A percentile compares a stretch with the other conserved stretches of the same genome.
These are phyloP conservation scores for Malania oleifera DNA, from an alignment of 164 flowering plant species.

Conservation along the genomic window DNA sequence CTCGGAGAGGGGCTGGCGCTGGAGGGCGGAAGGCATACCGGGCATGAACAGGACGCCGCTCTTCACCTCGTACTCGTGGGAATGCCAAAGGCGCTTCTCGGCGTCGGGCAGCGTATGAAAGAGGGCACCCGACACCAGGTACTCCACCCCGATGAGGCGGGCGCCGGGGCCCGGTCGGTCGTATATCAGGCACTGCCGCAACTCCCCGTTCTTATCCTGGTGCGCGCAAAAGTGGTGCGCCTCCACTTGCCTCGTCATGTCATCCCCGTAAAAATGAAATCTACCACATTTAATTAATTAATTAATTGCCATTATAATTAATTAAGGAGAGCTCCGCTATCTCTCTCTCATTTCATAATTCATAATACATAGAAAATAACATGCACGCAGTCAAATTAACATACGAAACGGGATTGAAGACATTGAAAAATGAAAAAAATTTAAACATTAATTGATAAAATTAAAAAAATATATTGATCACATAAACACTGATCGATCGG, in stretches of 20 bases:
- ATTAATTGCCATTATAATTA: too few relatives aligned
- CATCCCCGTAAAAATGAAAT: conserved; percentile 72
- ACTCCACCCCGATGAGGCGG: conserved; percentile 75
- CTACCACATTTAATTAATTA: too few relatives aligned
- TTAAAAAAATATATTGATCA: too few relatives aligned
- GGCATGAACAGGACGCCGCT: conserved; percentile 82
- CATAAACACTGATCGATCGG: too few relatives aligned
- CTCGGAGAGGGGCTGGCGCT: conserved; percentile 65
- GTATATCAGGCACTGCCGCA: conserved; percentile 87
- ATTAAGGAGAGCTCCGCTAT: too few relatives aligned
- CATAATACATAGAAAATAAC: too few relatives aligned
- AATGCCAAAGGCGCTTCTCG: conserved; percentile 89
- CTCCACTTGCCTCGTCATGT: conserved; percentile 88
- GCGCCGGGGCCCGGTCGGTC: conserved; percentile 53
- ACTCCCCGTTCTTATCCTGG: conserved; percentile 80
- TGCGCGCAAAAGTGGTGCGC: conserved; percentile 91
- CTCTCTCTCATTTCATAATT: too few relatives aligned
- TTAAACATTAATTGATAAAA: too few relatives aligned
- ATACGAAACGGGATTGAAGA: not conserved
- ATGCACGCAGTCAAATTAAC: not conserved
- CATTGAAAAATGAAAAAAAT: not conserved
- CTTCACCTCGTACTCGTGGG: conserved; percentile 89
- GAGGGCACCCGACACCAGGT: conserved; percentile 59
- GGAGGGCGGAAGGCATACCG: conserved; percentile 55
- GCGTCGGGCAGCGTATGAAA: conserved; percentile 63